Conservation (phyloP, 2,329 filamentous ascomycete species). For the Phoma sp. region DNA sequence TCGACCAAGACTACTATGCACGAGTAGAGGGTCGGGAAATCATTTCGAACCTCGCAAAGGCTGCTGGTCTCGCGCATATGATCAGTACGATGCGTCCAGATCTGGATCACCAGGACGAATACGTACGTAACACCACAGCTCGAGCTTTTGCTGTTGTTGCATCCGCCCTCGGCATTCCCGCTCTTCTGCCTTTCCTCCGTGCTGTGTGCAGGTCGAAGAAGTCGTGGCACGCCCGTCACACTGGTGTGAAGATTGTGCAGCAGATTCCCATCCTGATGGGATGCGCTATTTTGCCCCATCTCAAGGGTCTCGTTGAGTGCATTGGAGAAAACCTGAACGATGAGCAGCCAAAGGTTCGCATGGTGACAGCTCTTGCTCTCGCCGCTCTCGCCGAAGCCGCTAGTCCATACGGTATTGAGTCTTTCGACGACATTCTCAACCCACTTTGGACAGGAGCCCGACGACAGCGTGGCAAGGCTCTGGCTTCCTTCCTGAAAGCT, state of each 20-base stretch:
- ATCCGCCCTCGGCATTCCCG: constrained; percentile 92
- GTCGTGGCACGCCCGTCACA: constrained; percentile 97
- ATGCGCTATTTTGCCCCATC: constrained; percentile 90
- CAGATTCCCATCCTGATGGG: constrained; percentile 99
- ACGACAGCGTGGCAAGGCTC: constrained; percentile 94
- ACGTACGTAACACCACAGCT: constrained; percentile 96
- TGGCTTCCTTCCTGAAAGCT: constrained; percentile 95
- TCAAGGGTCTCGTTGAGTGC: constrained; percentile 95
- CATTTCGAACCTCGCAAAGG: constrained; percentile 96
- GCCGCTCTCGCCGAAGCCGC: constrained; percentile 94
- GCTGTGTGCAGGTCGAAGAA: constrained; percentile 98
- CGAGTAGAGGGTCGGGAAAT: constrained; percentile 98
- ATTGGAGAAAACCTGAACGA: constrained; percentile 96
- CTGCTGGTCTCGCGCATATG: constrained; percentile 96
- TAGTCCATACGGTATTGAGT: constrained; percentile 98
- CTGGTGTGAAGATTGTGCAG: constrained; percentile 98
- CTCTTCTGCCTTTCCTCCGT: constrained; percentile 89
- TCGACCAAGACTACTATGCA: constrained; percentile 99
- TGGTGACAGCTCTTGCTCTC: constrained; percentile 92
- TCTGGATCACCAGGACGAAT: constrained; percentile 98
- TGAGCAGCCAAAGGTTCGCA: constrained; percentile 96
- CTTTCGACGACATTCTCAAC: constrained; percentile 96
- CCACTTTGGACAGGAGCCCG: constrained; percentile 95
- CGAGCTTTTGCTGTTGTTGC: constrained; percentile 97
- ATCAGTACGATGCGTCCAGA: constrained; percentile 99